These are phyloP conservation scores for Coemansia sp. DNA, from an alignment of 192 early-diverging fungal genomes.

Conservation along the genomic window DNA sequence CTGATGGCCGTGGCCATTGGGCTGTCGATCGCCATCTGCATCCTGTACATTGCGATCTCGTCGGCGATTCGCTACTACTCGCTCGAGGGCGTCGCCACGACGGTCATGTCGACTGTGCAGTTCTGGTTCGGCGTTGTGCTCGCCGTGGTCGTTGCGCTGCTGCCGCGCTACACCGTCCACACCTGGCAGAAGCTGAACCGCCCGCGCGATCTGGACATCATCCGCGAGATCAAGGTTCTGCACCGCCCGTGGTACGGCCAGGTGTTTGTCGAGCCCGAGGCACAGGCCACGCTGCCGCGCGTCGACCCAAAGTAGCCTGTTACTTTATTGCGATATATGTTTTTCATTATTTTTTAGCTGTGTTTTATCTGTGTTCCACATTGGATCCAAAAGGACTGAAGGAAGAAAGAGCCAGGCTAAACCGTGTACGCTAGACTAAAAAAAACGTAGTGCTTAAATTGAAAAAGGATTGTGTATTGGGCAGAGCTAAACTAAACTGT, in stretches of 20 bases:
- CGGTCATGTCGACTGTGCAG: conserved; percentile 60
- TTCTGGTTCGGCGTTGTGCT: conserved; percentile 80
- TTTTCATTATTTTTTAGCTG: conserved; percentile 1
- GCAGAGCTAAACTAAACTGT: too few relatives aligned
- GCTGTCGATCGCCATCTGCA: conserved; percentile 65
- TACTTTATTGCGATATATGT: conserved; percentile 1
- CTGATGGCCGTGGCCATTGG: conserved; percentile 63
- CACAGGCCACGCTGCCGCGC: conserved; percentile 14
- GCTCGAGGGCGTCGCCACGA: conserved; percentile 66
- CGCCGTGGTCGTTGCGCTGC: conserved; percentile 64
- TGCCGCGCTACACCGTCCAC: conserved; percentile 67
- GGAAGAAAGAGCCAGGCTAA: too few relatives aligned
- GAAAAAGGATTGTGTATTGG: too few relatives aligned
- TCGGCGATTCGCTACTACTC: conserved; percentile 56
- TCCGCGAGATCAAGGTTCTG: conserved; percentile 56
- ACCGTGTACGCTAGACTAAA: too few relatives aligned
- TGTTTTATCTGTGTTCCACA: too few relatives aligned
- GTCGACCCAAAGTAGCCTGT: conserved; percentile 13
- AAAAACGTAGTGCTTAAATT: too few relatives aligned
- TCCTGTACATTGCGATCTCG: conserved; percentile 68
- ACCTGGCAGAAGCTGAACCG: conserved; percentile 65
- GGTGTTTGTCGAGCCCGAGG: conserved; percentile 48
- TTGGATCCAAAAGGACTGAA: too few relatives aligned
- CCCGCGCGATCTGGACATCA: conserved; percentile 67
- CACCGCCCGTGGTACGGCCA: conserved; percentile 55